Evolutionary conservation across 306 rosid species (phyloP).

Genomic region (Calophaca sinica): DNA sequence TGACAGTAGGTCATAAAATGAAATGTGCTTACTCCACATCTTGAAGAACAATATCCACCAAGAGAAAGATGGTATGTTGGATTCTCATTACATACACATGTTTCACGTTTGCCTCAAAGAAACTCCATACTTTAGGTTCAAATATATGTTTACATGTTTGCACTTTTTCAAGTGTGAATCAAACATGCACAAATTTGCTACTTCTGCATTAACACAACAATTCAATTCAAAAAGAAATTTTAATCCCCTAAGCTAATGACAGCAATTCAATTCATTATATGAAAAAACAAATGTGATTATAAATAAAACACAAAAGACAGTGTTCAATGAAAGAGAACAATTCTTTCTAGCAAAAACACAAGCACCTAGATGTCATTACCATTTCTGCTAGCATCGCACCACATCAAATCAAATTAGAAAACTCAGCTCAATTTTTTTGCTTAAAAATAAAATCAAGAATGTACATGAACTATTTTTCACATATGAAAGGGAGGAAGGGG

Average conservation of each 20-base stretch:
- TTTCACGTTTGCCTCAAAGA: too few species aligned
- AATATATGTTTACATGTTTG: too few species aligned
- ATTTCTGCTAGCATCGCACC: too few species aligned
- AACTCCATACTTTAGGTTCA: too few species aligned
- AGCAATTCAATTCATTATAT: conserved; percentile 2
- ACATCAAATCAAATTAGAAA: neutral
- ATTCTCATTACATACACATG: too few species aligned
- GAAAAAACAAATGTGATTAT: neutral
- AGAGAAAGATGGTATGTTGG: too few species aligned
- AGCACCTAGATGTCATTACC: neutral
- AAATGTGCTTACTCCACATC: too few species aligned
- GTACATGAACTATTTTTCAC: neutral
- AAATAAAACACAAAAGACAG: neutral
- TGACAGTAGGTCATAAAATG: too few species aligned
- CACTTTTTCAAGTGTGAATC: too few species aligned
- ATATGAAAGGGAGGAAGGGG: neutral
- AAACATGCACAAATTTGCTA: too few species aligned
- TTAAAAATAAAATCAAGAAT: neutral
- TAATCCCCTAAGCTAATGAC: conserved; percentile 19
- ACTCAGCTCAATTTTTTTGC: neutral
- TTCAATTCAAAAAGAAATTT: neutral
- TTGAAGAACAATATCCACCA: too few species aligned
- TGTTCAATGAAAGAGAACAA: neutral
- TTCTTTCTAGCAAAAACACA: neutral
- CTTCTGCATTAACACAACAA: neutral